Evolutionary conservation across 2,329 filamentous ascomycete species (phyloP).

Genomic region (Tetracladium maxilliforme): DNA sequence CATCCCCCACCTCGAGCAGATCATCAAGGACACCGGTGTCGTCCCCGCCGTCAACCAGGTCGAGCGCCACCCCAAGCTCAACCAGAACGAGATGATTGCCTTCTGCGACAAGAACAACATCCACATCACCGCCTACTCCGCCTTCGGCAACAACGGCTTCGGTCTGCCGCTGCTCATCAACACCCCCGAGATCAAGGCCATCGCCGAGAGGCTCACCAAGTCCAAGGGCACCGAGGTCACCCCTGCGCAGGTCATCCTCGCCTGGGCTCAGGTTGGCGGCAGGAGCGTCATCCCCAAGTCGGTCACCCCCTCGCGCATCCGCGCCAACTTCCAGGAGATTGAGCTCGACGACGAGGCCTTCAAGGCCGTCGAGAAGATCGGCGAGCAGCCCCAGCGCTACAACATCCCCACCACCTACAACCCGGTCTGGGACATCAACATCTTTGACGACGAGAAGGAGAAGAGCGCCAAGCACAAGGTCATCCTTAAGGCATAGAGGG

Average conservation of each 20-base stretch:
- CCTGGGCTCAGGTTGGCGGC: slow-evolving; percentile 44
- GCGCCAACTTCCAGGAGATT: slow-evolving; percentile 54
- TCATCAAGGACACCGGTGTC: slow-evolving; percentile 42
- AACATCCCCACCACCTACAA: slow-evolving; percentile 29
- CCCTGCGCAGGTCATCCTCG: slow-evolving; percentile 30
- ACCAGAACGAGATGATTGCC: slow-evolving; percentile 39
- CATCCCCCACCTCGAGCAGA: slow-evolving; percentile 37
- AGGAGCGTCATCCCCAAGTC: slow-evolving; percentile 65
- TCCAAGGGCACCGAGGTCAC: slow-evolving; percentile 28
- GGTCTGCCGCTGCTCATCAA: slow-evolving; percentile 38
- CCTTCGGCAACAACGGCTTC: slow-evolving; percentile 27
- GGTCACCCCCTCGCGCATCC: slow-evolving; percentile 52
- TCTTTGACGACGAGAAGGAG: slow-evolving; percentile 39
- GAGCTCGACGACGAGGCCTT: slow-evolving; percentile 44
- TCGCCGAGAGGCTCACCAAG: slow-evolving; percentile 30
- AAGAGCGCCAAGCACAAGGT: slow-evolving; percentile 31
- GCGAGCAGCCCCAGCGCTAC: slow-evolving; percentile 30
- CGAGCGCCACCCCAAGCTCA: slow-evolving; percentile 52
- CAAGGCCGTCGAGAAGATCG: slow-evolving; percentile 44
- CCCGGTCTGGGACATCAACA: slow-evolving; percentile 39
- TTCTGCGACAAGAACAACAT: slow-evolving; percentile 50
- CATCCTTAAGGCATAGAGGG: too few relatives aligned
- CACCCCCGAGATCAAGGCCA: slow-evolving; percentile 35
- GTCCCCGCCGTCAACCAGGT: slow-evolving; percentile 51
- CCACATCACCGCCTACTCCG: slow-evolving; percentile 50